A percentile compares a stretch with the other conserved stretches of the same genome.
Evolutionary conservation across 2,329 filamentous ascomycete species (phyloP).

Genomic region (Aureobasidium sp.): DNA sequence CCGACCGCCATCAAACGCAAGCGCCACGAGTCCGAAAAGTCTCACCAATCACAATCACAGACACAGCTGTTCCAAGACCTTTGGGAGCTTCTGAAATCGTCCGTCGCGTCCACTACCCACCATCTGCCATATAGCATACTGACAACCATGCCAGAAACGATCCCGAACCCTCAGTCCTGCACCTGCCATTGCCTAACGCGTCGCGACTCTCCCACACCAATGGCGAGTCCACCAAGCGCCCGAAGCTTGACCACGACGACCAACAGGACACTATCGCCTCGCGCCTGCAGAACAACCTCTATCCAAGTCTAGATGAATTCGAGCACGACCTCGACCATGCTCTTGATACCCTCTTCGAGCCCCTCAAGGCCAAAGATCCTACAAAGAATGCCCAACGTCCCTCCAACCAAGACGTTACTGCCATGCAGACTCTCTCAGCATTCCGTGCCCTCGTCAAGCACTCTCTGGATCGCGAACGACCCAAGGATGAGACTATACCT

Average conservation of each 20-base stretch:
- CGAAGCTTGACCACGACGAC: constrained; percentile 31
- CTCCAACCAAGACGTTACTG: constrained; percentile 31
- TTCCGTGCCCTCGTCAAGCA: constrained; percentile 24
- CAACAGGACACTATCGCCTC: constrained; percentile 30
- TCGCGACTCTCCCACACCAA: constrained; percentile 20
- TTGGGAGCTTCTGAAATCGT: constrained; percentile 35
- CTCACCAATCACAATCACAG: constrained; percentile 23
- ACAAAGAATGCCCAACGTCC: constrained; percentile 14
- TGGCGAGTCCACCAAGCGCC: constrained; percentile 38
- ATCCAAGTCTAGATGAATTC: constrained; percentile 20
- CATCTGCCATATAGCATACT: background rate
- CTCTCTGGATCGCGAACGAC: constrained; percentile 23
- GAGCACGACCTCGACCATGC: constrained; percentile 35
- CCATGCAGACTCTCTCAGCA: constrained; percentile 25
- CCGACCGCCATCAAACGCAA: constrained; percentile 35
- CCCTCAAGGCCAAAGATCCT: constrained; percentile 24
- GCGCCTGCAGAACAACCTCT: constrained; percentile 31
- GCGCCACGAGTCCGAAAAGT: constrained; percentile 29
- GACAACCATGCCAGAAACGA: constrained; percentile 27
- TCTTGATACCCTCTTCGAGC: constrained; percentile 30
- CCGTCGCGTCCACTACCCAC: constrained; percentile 13
- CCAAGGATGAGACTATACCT: background rate
- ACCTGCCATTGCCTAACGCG: constrained; percentile 28
- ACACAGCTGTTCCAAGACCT: constrained; percentile 31
- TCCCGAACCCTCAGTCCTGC: constrained; percentile 38